Conservation (phyloP, 805 yeast species). For the Clavispora phyllophila region DNA sequence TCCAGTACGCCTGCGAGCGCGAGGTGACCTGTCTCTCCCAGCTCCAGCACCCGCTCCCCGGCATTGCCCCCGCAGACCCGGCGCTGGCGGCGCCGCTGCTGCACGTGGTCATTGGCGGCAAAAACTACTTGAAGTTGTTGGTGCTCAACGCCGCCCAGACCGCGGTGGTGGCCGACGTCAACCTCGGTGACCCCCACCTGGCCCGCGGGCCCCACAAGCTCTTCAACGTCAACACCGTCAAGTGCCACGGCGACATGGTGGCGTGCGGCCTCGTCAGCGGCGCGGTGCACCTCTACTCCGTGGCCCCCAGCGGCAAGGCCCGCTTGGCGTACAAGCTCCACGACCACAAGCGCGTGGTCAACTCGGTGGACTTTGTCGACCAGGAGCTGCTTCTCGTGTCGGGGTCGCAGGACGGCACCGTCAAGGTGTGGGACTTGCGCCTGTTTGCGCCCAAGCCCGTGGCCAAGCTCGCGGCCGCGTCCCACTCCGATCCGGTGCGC, state of each 20-base stretch:
- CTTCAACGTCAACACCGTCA: slow-evolving; percentile 36
- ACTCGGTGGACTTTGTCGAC: slow-evolving; percentile 35
- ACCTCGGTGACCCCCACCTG: slow-evolving; percentile 24
- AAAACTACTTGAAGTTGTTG: slow-evolving; percentile 33
- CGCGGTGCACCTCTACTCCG: slow-evolving; percentile 25
- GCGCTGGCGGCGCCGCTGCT: slow-evolving; percentile 15
- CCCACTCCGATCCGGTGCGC: slow-evolving; percentile 68
- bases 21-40: slow-evolving; percentile 21
- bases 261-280: slow-evolving; percentile 41
- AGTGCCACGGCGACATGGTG: slow-evolving; percentile 26
- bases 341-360: slow-evolving; percentile 39
- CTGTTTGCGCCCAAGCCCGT: slow-evolving; percentile 42
- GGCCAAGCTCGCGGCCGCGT: slow-evolving; percentile 41
- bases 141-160: slow-evolving; percentile 28
- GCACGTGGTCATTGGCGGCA: slow-evolving; percentile 39
- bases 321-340: slow-evolving; percentile 23
- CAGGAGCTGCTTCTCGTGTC: slow-evolving; percentile 26
- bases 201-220: slow-evolving; percentile 17
- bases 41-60: slow-evolving; percentile 20
- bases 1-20: slow-evolving; percentile 19
- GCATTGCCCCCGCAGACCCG: slow-evolving; percentile 1
- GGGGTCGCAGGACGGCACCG: slow-evolving; percentile 78
- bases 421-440: slow-evolving; percentile 72
- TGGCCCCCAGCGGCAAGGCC: slow-evolving; percentile 30
- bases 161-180: slow-evolving; percentile 29